Base-by-base conservation (phyloP, 2,329 filamentous ascomycete genomes). In the Diaporthe australafricana region DNA sequence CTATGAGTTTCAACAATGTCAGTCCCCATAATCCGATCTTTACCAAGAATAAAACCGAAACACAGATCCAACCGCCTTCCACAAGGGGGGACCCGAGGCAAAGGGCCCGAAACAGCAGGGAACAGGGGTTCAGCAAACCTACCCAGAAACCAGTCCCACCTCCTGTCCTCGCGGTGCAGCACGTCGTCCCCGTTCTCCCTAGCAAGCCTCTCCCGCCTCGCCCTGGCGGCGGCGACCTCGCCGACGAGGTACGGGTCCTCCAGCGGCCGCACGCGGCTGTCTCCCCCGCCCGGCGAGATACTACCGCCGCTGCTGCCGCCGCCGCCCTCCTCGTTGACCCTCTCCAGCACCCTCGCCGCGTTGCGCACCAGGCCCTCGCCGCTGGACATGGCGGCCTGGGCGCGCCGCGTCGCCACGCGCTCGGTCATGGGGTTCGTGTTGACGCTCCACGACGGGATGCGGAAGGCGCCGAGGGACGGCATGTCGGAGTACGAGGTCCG, bases 221-320 rank as follows among this genome's bases (percentile, higher is more conserved):
- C 89, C 73, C 85, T 80, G 12, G 84, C 83, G 2, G 91, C 91
- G 4, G 90, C 91, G 65, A 86, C 86, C 80, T 92, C 90, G 42
- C 91, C 91, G 2, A 93, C 91, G 12, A 93, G 82, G 70, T 91
- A 87, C 0, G 91, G 91, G 75, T 93, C 91, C 80, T 93, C 91
- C 22, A 91, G 84, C 3, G 89, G 90, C 8, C 86, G 84, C 48
- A 83, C 22, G 67, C 67, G 38, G 71, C 45, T 70, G 47, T 75
- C 76, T 60, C 66, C 75, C 72, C 80, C 76, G 47, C 76, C 72
- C 38, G 69, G 67, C 38, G 56, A 30, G 30, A 47, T 48, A 30
- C 12, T 66, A 47, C 70, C 73, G 52, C 62, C 62, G 30, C 38
- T 65, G 17, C 72, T 68, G n/a, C 30, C 17, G 27, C 74, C 70